phyloP scores from a whole-genome alignment of 306 rosid species.

The Canavalia gladiata region DNA sequence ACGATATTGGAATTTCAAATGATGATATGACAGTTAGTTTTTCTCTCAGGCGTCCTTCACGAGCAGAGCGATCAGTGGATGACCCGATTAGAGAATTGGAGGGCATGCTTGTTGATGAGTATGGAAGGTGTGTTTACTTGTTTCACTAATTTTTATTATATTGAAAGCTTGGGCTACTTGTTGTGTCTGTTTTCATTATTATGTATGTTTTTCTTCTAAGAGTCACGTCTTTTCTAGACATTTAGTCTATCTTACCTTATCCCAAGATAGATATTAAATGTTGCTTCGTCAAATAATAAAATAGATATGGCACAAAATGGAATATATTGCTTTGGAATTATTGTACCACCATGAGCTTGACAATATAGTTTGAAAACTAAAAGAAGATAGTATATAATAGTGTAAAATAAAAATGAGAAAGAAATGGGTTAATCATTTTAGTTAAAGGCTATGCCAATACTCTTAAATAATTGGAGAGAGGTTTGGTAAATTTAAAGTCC shows the following conservation, averaged over 20 bases:
- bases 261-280: not conserved
- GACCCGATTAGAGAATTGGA: conserved; percentile 96
- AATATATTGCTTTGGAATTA: not conserved
- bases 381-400: not conserved
- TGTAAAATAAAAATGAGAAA: not conserved
- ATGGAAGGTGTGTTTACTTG: conserved; percentile 79
- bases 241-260: not conserved
- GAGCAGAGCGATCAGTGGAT: conserved; percentile 88
- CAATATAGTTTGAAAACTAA: not conserved
- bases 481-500: not conserved
- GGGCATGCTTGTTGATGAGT: conserved; percentile 93
- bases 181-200: not conserved
- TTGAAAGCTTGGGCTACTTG: not conserved
- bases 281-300: not conserved
- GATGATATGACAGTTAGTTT: conserved; percentile 68
- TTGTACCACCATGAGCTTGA: conserved; percentile 6
- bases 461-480: not conserved
- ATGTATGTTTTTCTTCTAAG: not conserved
- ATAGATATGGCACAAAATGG: not conserved
- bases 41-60: conserved; percentile 77
- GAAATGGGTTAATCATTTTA: not conserved
- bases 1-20: conserved; percentile 77
- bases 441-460: not conserved
- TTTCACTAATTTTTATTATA: conserved; percentile 1
- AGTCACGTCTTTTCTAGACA: not conserved